Evolutionary conservation across 2,329 filamentous ascomycete species (phyloP).

Genomic region (Orbilia oligospora): DNA sequence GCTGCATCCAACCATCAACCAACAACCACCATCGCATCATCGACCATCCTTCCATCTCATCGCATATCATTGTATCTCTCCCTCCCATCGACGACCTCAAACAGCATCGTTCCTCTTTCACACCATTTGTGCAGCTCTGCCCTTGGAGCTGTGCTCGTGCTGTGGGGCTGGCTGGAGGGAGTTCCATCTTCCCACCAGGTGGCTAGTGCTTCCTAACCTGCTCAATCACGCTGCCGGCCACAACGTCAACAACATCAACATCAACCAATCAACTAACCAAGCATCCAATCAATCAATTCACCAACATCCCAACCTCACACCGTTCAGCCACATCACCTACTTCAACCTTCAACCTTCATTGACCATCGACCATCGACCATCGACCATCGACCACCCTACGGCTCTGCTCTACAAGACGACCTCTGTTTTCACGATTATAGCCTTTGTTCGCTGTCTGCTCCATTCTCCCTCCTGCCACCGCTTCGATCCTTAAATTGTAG

Average conservation of each 20-base stretch:
- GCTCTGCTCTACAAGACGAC: background rate
- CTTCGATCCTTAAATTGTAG: conserved; percentile 50
- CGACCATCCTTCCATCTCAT: background rate
- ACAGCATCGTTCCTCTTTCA: background rate
- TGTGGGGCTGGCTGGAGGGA: background rate
- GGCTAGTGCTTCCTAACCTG: conserved; percentile 38
- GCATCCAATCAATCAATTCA: background rate
- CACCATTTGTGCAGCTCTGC: background rate
- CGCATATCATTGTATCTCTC: background rate
- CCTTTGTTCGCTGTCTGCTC: conserved; percentile 1
- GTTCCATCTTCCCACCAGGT: conserved; percentile 12
- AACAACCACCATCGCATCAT: background rate
- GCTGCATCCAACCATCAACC: conserved; percentile 17
- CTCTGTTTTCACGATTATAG: background rate
- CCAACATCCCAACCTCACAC: conserved; percentile 22
- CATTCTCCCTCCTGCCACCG: conserved; percentile 12
- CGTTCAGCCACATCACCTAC: conserved; percentile 4
- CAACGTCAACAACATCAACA: conserved; percentile 1
- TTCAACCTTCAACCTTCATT: conserved; percentile 3
- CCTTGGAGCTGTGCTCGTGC: background rate
- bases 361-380: too few relatives aligned
- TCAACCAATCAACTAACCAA: conserved; percentile 8
- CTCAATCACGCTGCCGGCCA: conserved; percentile 51
- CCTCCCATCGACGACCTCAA: background rate
- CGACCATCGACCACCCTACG: background rate